A percentile compares a stretch with the other conserved stretches of the same genome.
Evolutionary conservation across 768 basidiomycete genomes (phyloP).

Genomic region (Flagelloscypha sp.): DNA sequence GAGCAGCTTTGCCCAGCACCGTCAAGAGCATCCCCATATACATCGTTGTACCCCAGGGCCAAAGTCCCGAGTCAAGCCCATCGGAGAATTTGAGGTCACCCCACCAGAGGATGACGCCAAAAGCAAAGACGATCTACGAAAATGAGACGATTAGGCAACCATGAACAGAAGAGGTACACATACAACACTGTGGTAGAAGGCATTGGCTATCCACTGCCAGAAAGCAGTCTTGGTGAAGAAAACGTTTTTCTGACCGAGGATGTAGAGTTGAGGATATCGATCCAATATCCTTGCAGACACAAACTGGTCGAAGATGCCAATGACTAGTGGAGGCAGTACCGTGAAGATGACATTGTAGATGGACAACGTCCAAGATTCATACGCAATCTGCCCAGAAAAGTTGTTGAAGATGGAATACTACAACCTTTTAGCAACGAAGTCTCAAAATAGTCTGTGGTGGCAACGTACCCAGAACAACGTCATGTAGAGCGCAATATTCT

Average conservation of each 20-base stretch:
- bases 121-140: slow-evolving; percentile 71
- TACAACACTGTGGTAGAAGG: slow-evolving; percentile 83
- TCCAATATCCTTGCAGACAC: slow-evolving; percentile 95
- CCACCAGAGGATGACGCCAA: slow-evolving; percentile 88
- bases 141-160: slow-evolving; percentile 1
- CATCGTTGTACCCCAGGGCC: slow-evolving; percentile 98
- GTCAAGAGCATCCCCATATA: slow-evolving; percentile 91
- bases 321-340: slow-evolving; percentile 90
- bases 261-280: slow-evolving; percentile 94
- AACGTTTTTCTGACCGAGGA: slow-evolving; percentile 85
- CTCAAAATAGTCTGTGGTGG: neutral
- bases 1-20: slow-evolving; percentile 92
- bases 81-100: slow-evolving; percentile 76
- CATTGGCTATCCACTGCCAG: slow-evolving; percentile 89
- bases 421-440: slow-evolving; percentile 7
- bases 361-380: slow-evolving; percentile 98
- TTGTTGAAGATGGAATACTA: slow-evolving; percentile 99
- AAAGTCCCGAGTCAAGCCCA: slow-evolving; percentile 86
- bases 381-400: slow-evolving; percentile 97
- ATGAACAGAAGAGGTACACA: slow-evolving; percentile 20
- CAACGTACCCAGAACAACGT: slow-evolving; percentile 89
- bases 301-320: slow-evolving; percentile 97
- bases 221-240: slow-evolving; percentile 90
- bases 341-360: slow-evolving; percentile 97
- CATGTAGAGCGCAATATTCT: slow-evolving; percentile 97